Evolutionary conservation across 345 rosid genomes (phyloP).

Genomic region (Gossypium longicalyx): DNA sequence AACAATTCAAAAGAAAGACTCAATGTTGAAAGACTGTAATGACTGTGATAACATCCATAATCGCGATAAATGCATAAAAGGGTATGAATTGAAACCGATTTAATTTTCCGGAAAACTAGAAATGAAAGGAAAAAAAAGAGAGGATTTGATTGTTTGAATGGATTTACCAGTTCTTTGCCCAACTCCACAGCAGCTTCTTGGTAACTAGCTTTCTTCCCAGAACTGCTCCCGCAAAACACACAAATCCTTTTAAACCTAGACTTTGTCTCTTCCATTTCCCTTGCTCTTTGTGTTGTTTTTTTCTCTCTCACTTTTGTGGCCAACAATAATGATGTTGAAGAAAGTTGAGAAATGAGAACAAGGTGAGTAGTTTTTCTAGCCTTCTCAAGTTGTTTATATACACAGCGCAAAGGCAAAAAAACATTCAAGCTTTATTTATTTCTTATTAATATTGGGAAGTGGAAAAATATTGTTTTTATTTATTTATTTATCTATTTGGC

Average conservation of each 20-base stretch:
- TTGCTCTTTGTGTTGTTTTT: neutral
- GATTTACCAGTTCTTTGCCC: conserved; percentile 78
- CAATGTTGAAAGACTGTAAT: neutral
- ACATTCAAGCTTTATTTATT: neutral
- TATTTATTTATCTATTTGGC: neutral
- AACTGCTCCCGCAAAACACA: conserved; percentile 84
- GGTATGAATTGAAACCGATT: too few species aligned
- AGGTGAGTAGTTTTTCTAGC: conserved; percentile 13
- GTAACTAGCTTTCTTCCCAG: conserved; percentile 74
- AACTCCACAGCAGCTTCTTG: conserved; percentile 81
- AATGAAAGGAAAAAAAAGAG: neutral
- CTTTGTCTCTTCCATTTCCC: conserved; percentile 44
- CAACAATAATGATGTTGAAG: conserved; percentile 4
- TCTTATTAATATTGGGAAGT: neutral
- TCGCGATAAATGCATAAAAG: too few species aligned
- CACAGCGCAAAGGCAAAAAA: neutral
- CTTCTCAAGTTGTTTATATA: conserved; percentile 3
- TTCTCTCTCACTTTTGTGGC: neutral
- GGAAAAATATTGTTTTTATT: neutral
- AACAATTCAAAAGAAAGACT: neutral
- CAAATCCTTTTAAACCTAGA: conserved; percentile 81
- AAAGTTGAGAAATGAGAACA: conserved; percentile 39
- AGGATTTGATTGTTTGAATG: neutral
- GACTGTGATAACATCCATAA: too few species aligned
- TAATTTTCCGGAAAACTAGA: neutral